These are phyloP conservation scores for Zygosaccharomyces kombuchaensis DNA, from an alignment of 805 yeast species.

Conservation along the genomic window DNA sequence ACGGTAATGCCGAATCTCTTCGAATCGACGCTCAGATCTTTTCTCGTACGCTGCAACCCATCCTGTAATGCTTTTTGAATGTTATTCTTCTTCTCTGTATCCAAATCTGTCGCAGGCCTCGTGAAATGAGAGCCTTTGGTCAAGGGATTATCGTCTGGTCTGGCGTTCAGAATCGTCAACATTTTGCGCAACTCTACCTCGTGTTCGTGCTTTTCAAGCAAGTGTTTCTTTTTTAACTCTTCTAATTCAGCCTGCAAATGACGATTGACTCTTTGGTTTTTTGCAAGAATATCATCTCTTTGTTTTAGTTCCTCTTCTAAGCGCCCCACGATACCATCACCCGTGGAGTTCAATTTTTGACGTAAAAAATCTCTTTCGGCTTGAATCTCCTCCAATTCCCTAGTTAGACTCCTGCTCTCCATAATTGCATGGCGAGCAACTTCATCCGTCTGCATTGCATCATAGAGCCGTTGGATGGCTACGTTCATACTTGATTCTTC, in stretches of 20 bases:
- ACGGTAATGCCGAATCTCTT: conserved; percentile 39
- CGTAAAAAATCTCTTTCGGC: conserved; percentile 64
- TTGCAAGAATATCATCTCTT: conserved; percentile 57
- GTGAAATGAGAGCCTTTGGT: conserved; percentile 1
- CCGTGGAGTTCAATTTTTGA: conserved; percentile 65
- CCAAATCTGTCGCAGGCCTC: conserved; percentile 18
- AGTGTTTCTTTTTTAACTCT: conserved; percentile 54
- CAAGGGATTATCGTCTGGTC: conserved; percentile 25
- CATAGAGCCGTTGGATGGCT: conserved; percentile 71
- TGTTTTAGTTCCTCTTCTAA: conserved; percentile 65
- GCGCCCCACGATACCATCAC: conserved; percentile 73
- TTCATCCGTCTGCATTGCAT: conserved; percentile 82
- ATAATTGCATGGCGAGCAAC: conserved; percentile 70
- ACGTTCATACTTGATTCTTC: conserved; percentile 69
- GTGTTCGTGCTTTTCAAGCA: conserved; percentile 67
- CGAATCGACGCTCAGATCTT: conserved; percentile 38
- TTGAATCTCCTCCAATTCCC: conserved; percentile 43
- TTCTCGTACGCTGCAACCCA: conserved; percentile 37
- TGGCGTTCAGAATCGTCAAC: conserved; percentile 56
- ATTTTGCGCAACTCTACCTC: conserved; percentile 75
- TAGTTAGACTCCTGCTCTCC: conserved; percentile 55
- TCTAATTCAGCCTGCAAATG: conserved; percentile 62
- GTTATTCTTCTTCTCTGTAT: conserved; percentile 28
- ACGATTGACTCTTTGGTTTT: conserved; percentile 60
- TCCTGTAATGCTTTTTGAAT: conserved; percentile 33